Evolutionary conservation across 2,329 filamentous ascomycete genomes (phyloP).

Genomic region (Calycina herbarum): DNA sequence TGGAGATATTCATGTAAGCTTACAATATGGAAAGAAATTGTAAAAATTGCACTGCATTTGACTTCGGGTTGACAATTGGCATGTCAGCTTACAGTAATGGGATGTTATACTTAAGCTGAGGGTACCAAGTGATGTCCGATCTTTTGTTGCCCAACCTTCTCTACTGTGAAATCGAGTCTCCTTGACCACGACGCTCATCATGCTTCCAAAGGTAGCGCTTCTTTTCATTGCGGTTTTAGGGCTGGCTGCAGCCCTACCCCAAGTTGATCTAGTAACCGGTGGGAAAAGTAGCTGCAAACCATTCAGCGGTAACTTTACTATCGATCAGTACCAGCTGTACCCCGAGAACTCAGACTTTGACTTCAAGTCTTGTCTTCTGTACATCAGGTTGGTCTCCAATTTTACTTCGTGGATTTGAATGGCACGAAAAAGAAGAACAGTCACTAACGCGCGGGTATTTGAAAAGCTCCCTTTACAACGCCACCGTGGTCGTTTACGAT

Average conservation of each 20-base stretch:
- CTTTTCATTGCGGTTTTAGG: background rate
- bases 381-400: background rate
- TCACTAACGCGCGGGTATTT: background rate
- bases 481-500: slow-evolving; percentile 8
- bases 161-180: background rate
- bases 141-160: background rate
- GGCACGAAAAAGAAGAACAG: background rate
- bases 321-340: slow-evolving; percentile 16
- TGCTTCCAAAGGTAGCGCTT: background rate
- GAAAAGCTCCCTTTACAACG: slow-evolving; percentile 5
- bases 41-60: background rate
- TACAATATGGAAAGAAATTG: background rate
- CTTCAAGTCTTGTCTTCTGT: slow-evolving; percentile 3
- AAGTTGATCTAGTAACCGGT: background rate
- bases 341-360: slow-evolving; percentile 15
- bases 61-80: background rate
- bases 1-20: background rate
- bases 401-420: background rate
- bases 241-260: background rate
- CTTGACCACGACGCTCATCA: background rate
- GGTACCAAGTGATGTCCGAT: background rate
- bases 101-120: background rate
- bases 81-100: background rate
- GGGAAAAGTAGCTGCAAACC: background rate
- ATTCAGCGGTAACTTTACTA: slow-evolving; percentile 12